These are phyloP conservation scores for Cylindrodendrum hubeiense DNA, from an alignment of 2,329 filamentous ascomycete genomes.

Conservation along the genomic window DNA sequence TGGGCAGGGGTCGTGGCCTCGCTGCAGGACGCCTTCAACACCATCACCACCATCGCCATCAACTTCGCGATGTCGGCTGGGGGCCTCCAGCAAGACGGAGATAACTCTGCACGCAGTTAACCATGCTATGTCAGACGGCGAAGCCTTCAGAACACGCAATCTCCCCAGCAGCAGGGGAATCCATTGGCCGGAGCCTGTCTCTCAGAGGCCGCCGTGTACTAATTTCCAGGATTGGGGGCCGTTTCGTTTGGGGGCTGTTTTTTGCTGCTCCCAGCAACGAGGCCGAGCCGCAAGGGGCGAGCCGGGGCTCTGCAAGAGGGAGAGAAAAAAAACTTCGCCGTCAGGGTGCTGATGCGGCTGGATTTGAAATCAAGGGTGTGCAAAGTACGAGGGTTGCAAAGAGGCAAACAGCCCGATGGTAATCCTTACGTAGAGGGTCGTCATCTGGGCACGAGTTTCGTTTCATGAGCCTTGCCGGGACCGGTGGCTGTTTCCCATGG, in stretches of 20 bases:
- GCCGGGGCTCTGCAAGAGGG: background rate
- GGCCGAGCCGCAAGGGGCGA: background rate
- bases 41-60: constrained; percentile 6
- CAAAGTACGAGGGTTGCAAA: background rate
- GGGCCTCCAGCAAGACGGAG: background rate
- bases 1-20: constrained; percentile 8
- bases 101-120: background rate
- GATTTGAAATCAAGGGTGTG: constrained; percentile 2
- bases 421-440: background rate
- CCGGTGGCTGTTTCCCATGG: background rate
- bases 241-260: constrained; percentile 10
- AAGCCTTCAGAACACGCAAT: background rate
- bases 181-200: constrained; percentile 4
- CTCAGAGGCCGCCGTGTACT: constrained; percentile 23
- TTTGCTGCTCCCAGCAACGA: background rate
- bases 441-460: constrained; percentile 9
- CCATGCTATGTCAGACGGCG: background rate
- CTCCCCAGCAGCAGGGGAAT: background rate
- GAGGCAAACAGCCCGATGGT: background rate
- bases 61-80: background rate
- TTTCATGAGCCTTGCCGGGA: constrained; percentile 12
- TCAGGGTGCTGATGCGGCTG: background rate
- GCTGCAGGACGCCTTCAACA: constrained; percentile 14
- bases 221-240: constrained; percentile 18
- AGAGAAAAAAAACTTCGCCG: background rate